Evolutionary conservation across 768 basidiomycete genomes (phyloP).

Genomic region (Collybia sordida): DNA sequence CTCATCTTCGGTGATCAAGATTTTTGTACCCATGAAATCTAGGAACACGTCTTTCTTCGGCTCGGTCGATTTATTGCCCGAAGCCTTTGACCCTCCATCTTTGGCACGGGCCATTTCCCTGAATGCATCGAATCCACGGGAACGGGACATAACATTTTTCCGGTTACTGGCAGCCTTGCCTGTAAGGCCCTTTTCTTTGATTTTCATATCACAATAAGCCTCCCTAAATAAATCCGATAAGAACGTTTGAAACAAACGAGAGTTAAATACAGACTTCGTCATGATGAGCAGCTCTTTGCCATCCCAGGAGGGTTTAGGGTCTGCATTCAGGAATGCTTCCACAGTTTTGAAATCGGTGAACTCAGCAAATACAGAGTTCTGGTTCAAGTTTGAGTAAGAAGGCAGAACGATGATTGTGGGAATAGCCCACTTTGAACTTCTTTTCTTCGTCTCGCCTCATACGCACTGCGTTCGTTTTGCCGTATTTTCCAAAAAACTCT

Average conservation of each 20-base stretch:
- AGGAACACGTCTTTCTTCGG: conserved; percentile 61
- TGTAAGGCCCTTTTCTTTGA: conserved; percentile 87
- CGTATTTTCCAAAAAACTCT: conserved; percentile 76
- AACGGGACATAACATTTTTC: conserved; percentile 50
- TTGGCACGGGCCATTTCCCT: conserved; percentile 53
- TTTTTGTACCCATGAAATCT: conserved; percentile 71
- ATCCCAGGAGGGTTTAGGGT: conserved; percentile 80
- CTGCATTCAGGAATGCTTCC: conserved; percentile 74
- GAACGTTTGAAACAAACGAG: not conserved
- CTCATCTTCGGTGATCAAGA: conserved; percentile 63
- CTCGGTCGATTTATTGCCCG: conserved; percentile 22
- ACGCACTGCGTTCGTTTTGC: conserved; percentile 76
- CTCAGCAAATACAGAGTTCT: conserved; percentile 95
- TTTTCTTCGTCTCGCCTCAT: conserved; percentile 86
- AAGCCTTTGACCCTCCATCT: conserved; percentile 21
- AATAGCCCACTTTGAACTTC: conserved; percentile 73
- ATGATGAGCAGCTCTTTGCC: conserved; percentile 77
- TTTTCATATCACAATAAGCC: conserved; percentile 93
- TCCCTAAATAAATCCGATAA: conserved; percentile 42
- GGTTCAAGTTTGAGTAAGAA: not conserved
- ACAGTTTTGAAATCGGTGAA: conserved; percentile 71
- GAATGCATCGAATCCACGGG: conserved; percentile 79
- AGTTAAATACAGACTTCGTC: conserved; percentile 66
- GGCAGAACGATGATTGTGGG: not conserved
- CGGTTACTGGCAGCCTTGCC: conserved; percentile 67